These are phyloP conservation scores for Dalechampia spathulata DNA, from an alignment of 441 rosid genomes.

Conservation along the genomic window DNA sequence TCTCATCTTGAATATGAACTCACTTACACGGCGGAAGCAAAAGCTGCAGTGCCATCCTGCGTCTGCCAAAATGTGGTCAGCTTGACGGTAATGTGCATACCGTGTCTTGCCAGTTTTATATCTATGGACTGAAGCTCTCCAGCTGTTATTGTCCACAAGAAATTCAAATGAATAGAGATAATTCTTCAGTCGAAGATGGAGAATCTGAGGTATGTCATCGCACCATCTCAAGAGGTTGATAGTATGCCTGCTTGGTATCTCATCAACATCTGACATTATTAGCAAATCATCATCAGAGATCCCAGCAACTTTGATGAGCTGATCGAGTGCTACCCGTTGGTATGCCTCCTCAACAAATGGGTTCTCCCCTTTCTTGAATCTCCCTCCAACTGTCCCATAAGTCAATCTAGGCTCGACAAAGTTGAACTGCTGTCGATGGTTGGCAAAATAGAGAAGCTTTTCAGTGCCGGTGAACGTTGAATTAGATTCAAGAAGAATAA, in stretches of 20 bases:
- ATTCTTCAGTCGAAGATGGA: constrained; percentile 77
- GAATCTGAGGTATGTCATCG: constrained; percentile 62
- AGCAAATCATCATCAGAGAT: constrained; percentile 86
- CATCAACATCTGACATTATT: constrained; percentile 95
- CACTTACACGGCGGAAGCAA: constrained; percentile 78
- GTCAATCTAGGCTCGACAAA: constrained; percentile 74
- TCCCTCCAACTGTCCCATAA: constrained; percentile 72
- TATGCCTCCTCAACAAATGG: constrained; percentile 88
- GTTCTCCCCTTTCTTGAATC: constrained; percentile 74
- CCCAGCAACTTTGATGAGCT: constrained; percentile 75
- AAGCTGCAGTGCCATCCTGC: constrained; percentile 98
- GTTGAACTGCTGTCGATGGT: constrained; percentile 58
- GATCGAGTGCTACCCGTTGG: constrained; percentile 79
- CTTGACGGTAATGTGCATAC: constrained; percentile 88
- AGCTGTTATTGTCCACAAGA: constrained; percentile 73
- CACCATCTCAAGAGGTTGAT: constrained; percentile 94
- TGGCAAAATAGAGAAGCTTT: constrained; percentile 61
- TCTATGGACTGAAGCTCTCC: constrained; percentile 89
- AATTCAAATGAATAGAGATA: constrained; percentile 91
- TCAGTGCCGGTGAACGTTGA: constrained; percentile 73
- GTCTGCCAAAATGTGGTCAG: constrained; percentile 73
- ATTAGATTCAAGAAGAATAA: constrained; percentile 81
- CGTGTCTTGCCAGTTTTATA: constrained; percentile 68
- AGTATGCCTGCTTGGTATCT: constrained; percentile 90
- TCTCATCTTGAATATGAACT: constrained; percentile 91